Evolutionary conservation across 208 protist genomes (phyloP).

Genomic region (Trypanosoma caninum): DNA sequence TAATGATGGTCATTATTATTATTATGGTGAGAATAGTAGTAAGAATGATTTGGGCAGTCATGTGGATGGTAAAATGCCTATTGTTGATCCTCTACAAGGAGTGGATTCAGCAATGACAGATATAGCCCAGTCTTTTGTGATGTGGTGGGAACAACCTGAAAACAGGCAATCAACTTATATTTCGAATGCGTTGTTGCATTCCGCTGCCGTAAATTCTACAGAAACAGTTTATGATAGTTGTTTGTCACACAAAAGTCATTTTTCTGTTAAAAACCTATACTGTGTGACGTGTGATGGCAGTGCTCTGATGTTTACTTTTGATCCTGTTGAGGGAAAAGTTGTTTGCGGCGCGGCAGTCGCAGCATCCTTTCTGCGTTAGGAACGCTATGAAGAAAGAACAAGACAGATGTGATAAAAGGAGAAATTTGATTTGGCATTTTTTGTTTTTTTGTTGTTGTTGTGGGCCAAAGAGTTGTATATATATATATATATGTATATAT

Average conservation of each 20-base stretch:
- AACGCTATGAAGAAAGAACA: too few relatives aligned
- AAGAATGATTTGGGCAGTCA: background rate
- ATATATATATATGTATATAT: conserved; percentile 19
- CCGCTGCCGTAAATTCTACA: background rate
- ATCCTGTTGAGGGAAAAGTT: conserved; percentile 19
- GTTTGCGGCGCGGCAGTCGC: conserved; percentile 4
- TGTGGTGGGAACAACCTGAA: conserved; percentile 24
- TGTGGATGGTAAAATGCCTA: background rate
- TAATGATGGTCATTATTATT: too few relatives aligned
- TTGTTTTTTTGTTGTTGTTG: background rate
- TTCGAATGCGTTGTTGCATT: background rate
- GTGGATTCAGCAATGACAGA: conserved; percentile 17
- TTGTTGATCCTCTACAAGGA: background rate
- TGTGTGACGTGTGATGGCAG: conserved; percentile 67
- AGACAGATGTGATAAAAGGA: background rate
- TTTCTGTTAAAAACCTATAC: conserved; percentile 23
- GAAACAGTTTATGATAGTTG: background rate
- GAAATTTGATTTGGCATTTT: background rate
- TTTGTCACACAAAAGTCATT: background rate
- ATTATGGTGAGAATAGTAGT: background rate
- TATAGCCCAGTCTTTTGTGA: conserved; percentile 16
- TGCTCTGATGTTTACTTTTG: conserved; percentile 41
- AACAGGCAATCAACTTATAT: conserved; percentile 22
- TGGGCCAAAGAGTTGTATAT: background rate
- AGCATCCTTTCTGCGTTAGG: too few relatives aligned